Conservation (phyloP, 306 rosid genomes). For the Senna tora region DNA sequence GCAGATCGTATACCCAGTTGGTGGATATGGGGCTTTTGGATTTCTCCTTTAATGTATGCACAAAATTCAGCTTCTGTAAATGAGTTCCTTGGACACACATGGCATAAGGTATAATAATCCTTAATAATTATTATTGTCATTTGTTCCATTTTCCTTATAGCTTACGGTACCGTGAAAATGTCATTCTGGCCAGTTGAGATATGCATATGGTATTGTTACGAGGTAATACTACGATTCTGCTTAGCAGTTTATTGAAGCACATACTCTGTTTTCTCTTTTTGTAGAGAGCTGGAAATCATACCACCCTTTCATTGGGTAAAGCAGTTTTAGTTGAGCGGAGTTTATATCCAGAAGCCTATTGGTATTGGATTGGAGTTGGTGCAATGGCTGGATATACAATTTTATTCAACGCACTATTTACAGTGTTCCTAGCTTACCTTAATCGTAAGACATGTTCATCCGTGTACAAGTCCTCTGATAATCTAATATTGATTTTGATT, state of each 20-base stretch:
- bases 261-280: slow-evolving; percentile 33
- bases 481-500: slow-evolving; percentile 19
- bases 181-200: slow-evolving; percentile 8
- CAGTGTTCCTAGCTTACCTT: slow-evolving; percentile 84
- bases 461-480: slow-evolving; percentile 29
- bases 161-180: slow-evolving; percentile 7
- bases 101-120: slow-evolving; percentile 77
- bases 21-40: slow-evolving; percentile 99
- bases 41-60: slow-evolving; percentile 98
- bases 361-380: slow-evolving; percentile 99
- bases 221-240: slow-evolving; percentile 16
- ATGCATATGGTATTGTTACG: slow-evolving; percentile 18
- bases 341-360: slow-evolving; percentile 78
- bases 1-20: slow-evolving; percentile 83
- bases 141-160: slow-evolving; percentile 5
- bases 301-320: slow-evolving; percentile 65
- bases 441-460: slow-evolving; percentile 74
- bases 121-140: slow-evolving; percentile 14
- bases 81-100: slow-evolving; percentile 96
- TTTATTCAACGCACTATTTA: slow-evolving; percentile 80
- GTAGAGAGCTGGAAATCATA: slow-evolving; percentile 61
- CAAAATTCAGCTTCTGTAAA: slow-evolving; percentile 93
- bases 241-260: slow-evolving; percentile 32
- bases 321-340: slow-evolving; percentile 70
- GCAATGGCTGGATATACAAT: slow-evolving; percentile 93